phyloP scores from a whole-genome alignment of 148 eudicot species.

The Simmondsia chinensis region DNA sequence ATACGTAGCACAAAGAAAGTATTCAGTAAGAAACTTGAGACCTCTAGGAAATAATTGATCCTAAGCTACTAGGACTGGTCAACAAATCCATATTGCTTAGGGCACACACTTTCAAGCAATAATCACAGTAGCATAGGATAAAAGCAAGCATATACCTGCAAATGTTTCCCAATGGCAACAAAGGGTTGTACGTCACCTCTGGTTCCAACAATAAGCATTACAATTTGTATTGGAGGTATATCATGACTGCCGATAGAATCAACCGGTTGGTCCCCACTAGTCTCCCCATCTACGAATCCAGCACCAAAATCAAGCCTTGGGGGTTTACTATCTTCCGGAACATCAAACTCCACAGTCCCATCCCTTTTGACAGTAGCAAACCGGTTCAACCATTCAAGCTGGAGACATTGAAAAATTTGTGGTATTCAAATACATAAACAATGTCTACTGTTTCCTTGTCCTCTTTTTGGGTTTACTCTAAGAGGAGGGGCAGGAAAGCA shows the following conservation, averaged over 20 bases:
- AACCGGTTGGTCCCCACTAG: conserved; percentile 11
- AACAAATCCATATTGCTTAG: not conserved
- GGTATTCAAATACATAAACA: not conserved
- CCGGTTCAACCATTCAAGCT: conserved; percentile 40
- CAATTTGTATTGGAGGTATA: conserved; percentile 47
- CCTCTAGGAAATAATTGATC: no score
- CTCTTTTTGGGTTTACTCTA: no score
- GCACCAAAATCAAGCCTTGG: conserved; percentile 18
- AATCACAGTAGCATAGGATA: not conserved
- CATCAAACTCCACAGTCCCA: conserved; percentile 43
- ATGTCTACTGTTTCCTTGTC: no score
- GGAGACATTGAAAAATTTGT: conserved; percentile 5
- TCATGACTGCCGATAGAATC: conserved; percentile 16
- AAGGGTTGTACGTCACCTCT: conserved; percentile 98
- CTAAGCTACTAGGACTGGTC: no score
- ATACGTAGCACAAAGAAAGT: no score
- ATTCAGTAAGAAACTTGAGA: no score
- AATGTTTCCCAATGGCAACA: conserved; percentile 72
- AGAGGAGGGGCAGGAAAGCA: no score
- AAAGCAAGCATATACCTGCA: conserved; percentile 50
- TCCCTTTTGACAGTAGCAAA: conserved; percentile 31
- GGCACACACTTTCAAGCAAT: not conserved
- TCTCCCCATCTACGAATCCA: conserved; percentile 15
- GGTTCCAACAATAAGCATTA: conserved; percentile 87
- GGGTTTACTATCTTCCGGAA: conserved; percentile 28